phyloP scores from a whole-genome alignment of 148 eudicot species.

The Rhododendron williamsianum region DNA sequence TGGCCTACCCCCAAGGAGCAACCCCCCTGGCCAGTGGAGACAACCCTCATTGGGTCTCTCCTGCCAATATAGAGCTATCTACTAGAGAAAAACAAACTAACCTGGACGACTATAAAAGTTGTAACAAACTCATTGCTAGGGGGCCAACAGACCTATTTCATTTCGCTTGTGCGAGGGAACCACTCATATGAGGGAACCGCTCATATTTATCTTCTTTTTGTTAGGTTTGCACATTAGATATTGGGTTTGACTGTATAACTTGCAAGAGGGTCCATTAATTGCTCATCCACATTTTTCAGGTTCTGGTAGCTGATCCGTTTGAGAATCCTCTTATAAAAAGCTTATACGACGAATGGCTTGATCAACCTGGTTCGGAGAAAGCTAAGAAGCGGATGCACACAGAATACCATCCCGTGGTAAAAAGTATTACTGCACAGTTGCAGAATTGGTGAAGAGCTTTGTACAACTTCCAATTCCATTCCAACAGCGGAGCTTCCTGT shows the following conservation, averaged over 20 bases:
- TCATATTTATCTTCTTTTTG: not conserved
- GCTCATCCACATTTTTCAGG: slow-evolving; percentile 35
- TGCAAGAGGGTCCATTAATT: not conserved
- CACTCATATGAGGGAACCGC: not conserved
- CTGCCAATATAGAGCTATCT: not conserved
- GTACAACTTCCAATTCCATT: not conserved
- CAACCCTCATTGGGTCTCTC: too few species aligned
- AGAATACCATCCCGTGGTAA: slow-evolving; percentile 75
- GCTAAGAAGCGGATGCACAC: slow-evolving; percentile 81
- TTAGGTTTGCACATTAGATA: not conserved
- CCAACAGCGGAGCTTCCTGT: not conserved
- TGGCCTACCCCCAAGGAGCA: too few species aligned
- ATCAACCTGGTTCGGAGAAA: slow-evolving; percentile 74
- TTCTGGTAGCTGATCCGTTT: slow-evolving; percentile 64
- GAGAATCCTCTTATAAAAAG: slow-evolving; percentile 61
- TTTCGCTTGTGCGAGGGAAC: not conserved
- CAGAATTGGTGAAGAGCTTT: slow-evolving; percentile 62
- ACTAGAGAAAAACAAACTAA: not conserved
- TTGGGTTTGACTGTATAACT: not conserved
- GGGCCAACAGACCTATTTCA: slow-evolving; percentile 3
- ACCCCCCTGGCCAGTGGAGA: too few species aligned
- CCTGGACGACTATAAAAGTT: not conserved
- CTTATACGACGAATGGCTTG: slow-evolving; percentile 79
- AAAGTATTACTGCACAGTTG: slow-evolving; percentile 76
- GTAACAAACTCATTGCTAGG: not conserved